A percentile compares a stretch with the other conserved stretches of the same genome.
phyloP scores from a whole-genome alignment of 2,329 filamentous ascomycete genomes.

The Trichoderma oligosporum region DNA sequence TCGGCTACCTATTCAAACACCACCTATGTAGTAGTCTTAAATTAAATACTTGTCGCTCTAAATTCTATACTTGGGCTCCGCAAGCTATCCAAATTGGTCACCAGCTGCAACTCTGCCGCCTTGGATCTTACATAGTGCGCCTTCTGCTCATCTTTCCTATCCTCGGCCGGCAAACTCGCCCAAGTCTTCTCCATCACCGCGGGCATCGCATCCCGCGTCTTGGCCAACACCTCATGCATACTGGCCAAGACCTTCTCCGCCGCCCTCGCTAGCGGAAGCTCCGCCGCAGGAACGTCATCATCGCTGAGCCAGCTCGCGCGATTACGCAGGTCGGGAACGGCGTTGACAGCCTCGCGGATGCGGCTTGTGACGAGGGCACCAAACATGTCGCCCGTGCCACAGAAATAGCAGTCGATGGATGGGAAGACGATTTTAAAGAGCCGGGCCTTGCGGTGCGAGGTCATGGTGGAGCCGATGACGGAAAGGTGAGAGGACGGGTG shows the following conservation, averaged over 20 bases:
- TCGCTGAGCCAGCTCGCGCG: constrained; percentile 69
- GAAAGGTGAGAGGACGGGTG: constrained; percentile 54
- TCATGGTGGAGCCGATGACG: constrained; percentile 73
- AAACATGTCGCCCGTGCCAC: constrained; percentile 97
- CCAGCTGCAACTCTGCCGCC: constrained; percentile 82
- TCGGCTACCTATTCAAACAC: no score
- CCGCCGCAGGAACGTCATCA: constrained; percentile 63
- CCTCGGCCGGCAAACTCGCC: constrained; percentile 42
- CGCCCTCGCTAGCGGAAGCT: constrained; percentile 79
- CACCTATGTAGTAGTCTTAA: no score
- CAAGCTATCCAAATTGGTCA: constrained; percentile 68
- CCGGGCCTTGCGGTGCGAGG: constrained; percentile 61
- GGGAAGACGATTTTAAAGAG: constrained; percentile 86
- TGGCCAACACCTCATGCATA: constrained; percentile 81
- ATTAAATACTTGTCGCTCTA: constrained; percentile 52
- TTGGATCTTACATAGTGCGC: constrained; percentile 69
- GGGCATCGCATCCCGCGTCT: constrained; percentile 63
- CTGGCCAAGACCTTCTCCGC: constrained; percentile 83
- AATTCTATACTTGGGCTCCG: constrained; percentile 63
- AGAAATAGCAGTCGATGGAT: constrained; percentile 88
- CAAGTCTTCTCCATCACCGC: constrained; percentile 44
- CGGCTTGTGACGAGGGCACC: constrained; percentile 84
- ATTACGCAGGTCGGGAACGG: constrained; percentile 43
- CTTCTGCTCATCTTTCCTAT: constrained; percentile 50
- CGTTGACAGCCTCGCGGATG: constrained; percentile 73